phyloP scores from a whole-genome alignment of 352 stramenopile genomes.

The Pythium aquatile region DNA sequence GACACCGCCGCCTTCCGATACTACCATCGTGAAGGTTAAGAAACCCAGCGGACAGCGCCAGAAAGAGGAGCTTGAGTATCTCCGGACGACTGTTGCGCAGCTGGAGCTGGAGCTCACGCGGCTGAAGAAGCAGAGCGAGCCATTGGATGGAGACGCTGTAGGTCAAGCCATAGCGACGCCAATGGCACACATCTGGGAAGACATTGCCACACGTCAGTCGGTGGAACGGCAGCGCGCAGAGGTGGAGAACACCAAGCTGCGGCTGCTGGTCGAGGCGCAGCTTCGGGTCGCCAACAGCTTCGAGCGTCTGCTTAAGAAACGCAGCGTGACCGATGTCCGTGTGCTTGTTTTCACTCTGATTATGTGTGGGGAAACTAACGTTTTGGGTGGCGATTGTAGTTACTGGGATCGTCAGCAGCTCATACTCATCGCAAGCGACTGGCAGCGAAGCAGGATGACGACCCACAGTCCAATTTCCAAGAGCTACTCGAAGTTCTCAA shows the following conservation, averaged over 20 bases:
- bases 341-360: not conserved
- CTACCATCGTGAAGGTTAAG: not conserved
- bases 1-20: not conserved
- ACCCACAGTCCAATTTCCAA: not conserved
- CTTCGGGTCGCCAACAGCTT: not conserved
- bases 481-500: not conserved
- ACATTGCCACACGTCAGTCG: not conserved
- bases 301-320: not conserved
- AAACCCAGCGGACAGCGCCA: not conserved
- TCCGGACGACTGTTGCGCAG: not conserved
- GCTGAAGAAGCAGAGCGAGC: conserved; percentile 1
- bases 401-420: not conserved
- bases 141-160: not conserved
- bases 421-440: not conserved
- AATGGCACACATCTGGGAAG: not conserved
- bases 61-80: conserved; percentile 1
- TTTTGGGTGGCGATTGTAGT: not conserved
- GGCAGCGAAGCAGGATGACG: not conserved
- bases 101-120: not conserved
- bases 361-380: no score
- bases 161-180: not conserved
- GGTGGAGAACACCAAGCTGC: conserved; percentile 5
- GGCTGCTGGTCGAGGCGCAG: conserved; percentile 1
- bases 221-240: not conserved
- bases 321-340: not conserved